Conservation (phyloP, 495 filamentous ascomycete genomes). For the Neurospora intermedia region DNA sequence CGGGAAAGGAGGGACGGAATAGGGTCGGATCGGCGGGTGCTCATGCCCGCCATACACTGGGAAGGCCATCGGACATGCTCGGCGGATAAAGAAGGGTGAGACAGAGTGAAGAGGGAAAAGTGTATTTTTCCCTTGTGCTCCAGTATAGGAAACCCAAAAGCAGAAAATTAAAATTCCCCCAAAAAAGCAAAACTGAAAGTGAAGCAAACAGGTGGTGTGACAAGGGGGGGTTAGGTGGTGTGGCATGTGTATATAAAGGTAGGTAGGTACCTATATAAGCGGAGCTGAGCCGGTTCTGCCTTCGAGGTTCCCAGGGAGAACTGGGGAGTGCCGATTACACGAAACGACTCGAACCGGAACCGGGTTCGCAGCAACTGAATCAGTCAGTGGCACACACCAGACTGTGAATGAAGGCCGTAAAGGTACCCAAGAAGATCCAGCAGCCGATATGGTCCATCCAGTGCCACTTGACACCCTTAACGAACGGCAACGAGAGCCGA, state of each 20-base stretch:
- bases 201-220: not conserved
- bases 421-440: not conserved
- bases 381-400: not conserved
- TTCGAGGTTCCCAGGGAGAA: not conserved
- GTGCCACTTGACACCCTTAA: not conserved
- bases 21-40: conserved; percentile 14
- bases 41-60: conserved; percentile 22
- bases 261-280: not conserved
- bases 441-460: not conserved
- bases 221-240: not conserved
- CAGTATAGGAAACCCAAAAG: not conserved
- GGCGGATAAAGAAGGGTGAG: not conserved
- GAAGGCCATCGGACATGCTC: conserved; percentile 28
- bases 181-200: not conserved
- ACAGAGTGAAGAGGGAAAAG: not conserved
- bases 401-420: not conserved
- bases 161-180: not conserved
- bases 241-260: not conserved
- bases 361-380: not conserved
- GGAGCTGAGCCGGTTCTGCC: not conserved
- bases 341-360: not conserved
- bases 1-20: conserved; percentile 8
- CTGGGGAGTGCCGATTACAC: not conserved
- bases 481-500: not conserved
- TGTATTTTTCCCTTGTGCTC: not conserved